A percentile compares a stretch with the other conserved stretches of the same genome.
Evolutionary conservation across 2,329 filamentous ascomycete genomes (phyloP).

Genomic region (Apiospora koreana): DNA sequence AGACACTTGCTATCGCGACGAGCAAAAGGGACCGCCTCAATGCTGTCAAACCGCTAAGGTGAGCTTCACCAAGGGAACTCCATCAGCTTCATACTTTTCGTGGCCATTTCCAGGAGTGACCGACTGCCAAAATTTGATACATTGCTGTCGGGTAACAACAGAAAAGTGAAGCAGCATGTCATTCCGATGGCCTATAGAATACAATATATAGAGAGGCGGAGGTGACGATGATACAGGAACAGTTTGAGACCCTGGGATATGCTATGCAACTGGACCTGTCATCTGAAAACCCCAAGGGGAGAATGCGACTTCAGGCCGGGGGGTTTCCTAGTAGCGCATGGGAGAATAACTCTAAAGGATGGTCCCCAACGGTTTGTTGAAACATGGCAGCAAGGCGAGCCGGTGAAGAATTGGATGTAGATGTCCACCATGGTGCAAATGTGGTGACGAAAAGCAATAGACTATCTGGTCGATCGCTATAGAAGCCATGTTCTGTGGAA

Average conservation of each 20-base stretch:
- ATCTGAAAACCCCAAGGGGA: not conserved
- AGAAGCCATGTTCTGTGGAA: not conserved
- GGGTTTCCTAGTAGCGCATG: not conserved
- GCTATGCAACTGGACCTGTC: not conserved
- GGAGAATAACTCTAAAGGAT: not conserved
- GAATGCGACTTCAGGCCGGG: not conserved
- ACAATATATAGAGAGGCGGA: not conserved
- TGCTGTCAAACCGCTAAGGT: not conserved
- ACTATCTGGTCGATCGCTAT: not conserved
- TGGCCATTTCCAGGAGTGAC: not conserved
- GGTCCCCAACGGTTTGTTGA: not conserved
- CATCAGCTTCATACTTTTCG: not conserved
- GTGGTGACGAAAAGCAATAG: not conserved
- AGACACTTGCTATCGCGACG: not conserved
- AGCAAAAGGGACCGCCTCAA: not conserved
- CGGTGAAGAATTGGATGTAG: not conserved
- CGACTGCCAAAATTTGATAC: not conserved
- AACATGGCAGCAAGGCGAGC: not conserved
- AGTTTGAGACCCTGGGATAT: conserved; percentile 8
- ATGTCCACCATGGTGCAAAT: not conserved
- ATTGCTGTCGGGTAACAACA: not conserved
- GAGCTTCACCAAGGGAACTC: not conserved
- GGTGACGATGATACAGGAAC: conserved; percentile 19
- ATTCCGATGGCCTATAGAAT: not conserved
- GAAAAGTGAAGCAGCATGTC: not conserved